These are phyloP conservation scores for Neurospora intermedia DNA, from an alignment of 495 filamentous ascomycete genomes.

Conservation along the genomic window DNA sequence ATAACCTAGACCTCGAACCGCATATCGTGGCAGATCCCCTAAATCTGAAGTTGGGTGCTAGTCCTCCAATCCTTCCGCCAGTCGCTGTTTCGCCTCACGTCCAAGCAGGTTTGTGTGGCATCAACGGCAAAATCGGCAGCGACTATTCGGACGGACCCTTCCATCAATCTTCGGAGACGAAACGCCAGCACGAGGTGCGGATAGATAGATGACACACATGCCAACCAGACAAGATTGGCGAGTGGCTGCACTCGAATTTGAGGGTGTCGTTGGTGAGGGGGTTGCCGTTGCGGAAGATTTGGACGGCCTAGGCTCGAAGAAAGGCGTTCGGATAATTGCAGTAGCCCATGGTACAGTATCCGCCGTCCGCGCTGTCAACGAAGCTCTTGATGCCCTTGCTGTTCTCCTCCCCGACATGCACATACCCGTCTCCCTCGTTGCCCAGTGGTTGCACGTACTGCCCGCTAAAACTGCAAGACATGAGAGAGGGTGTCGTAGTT, in stretches of 20 bases:
- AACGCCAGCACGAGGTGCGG: neutral
- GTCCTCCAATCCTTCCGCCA: neutral
- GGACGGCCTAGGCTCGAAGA: neutral
- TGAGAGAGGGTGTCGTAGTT: neutral
- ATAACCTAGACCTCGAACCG: neutral
- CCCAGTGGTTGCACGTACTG: neutral
- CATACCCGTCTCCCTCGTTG: neutral
- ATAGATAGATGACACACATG: neutral
- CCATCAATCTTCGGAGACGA: neutral
- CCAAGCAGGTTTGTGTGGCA: neutral
- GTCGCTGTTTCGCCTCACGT: neutral
- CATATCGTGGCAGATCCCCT: neutral
- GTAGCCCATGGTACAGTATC: neutral
- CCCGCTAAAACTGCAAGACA: neutral
- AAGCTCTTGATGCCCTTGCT: neutral
- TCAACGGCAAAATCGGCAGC: neutral
- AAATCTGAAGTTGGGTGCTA: neutral
- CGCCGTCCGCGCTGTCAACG: neutral
- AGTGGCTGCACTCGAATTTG: neutral
- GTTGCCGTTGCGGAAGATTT: neutral
- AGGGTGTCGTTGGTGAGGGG: neutral
- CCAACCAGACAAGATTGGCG: neutral
- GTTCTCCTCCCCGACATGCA: neutral
- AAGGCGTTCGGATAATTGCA: neutral
- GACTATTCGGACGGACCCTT: neutral